A percentile compares a stretch with the other conserved stretches of the same genome.
Conservation (phyloP, 2,329 filamentous ascomycete genomes). For the Hirsutella rhossiliensis region DNA sequence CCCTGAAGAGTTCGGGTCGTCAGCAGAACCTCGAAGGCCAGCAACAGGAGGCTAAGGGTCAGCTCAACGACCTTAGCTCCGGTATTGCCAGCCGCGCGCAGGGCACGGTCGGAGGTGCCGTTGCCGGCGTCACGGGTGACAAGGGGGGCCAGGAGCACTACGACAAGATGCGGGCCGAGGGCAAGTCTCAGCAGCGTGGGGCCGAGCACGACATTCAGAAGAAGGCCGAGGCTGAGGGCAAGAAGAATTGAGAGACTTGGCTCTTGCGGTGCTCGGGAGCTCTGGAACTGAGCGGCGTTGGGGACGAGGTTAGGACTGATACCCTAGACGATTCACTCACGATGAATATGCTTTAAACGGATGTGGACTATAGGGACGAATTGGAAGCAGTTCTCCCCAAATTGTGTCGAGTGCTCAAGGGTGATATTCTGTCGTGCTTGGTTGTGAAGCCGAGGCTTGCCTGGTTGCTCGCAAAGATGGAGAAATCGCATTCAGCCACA, state of each 20-base stretch:
- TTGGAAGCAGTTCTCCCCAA: too few species aligned
- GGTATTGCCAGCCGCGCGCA: slow-evolving; percentile 56
- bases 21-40: slow-evolving; percentile 73
- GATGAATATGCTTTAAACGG: too few species aligned
- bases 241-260: background rate
- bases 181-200: slow-evolving; percentile 74
- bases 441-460: too few species aligned
- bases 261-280: too few species aligned
- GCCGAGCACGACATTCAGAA: slow-evolving; percentile 73
- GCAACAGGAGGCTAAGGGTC: slow-evolving; percentile 70
- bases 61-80: slow-evolving; percentile 57
- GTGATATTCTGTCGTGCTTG: too few species aligned
- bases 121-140: slow-evolving; percentile 65
- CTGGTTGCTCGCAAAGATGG: too few species aligned
- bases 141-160: slow-evolving; percentile 50
- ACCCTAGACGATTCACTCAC: too few species aligned
- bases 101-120: slow-evolving; percentile 58
- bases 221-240: slow-evolving; percentile 42
- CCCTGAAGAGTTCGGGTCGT: slow-evolving; percentile 60
- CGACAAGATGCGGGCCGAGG: slow-evolving; percentile 60
- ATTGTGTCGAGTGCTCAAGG: too few species aligned
- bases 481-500: too few species aligned
- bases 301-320: too few species aligned
- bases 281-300: too few species aligned
- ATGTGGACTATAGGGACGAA: too few species aligned